Base-by-base conservation (phyloP, 2,329 filamentous ascomycete species). In the Phialophora macrospora region DNA sequence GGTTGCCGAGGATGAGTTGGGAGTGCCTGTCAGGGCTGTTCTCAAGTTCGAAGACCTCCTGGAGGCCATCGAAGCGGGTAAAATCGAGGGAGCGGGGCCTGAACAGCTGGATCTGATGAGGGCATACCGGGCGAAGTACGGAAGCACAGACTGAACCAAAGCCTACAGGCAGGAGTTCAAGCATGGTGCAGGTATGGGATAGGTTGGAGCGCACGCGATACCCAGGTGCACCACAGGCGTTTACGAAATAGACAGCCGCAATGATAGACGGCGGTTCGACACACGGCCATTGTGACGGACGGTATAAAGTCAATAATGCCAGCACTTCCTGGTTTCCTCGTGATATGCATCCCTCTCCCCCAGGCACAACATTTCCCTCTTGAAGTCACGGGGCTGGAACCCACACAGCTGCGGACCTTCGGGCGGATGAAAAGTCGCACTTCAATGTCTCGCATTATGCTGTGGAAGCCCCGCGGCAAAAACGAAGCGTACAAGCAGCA, bases 11-110 rank as follows among this genome's bases (percentile, higher is more conserved):
- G 90, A 89, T 78, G 90, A 96, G 80, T 92, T 91, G 72, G 87
- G 87, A 26, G 89, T 97, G 66, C 92, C 93, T 1, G 92, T 97
- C 66, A 83, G 93, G 71, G 85, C 92, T 20, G 95, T 97, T 71
- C 78, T 96, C 73, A 94, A 89, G 49, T 83, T 98, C 70, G 87
- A 93, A 74, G 92, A 98, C 78, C 88, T 98, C 72, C 88, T 93
- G 71, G 84, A 84, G 62, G 89, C 88, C 11, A 81, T 91, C 11
- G 59, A 72, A 46, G 64, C 61, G 9, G 72, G 72, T n/a, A 59
- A 67, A 77, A 85, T 85, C 74, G 82, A 82, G 51, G 81, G 87
- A 71, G 87, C 86, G 49, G 84, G 85, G 1, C 84, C 85, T 55
- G 83, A 86, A 38, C 85, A 92, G 70, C 82, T 90, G 70, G 81